phyloP scores from a whole-genome alignment of 2,329 filamentous ascomycete genomes.

The Epichloe festucae region DNA sequence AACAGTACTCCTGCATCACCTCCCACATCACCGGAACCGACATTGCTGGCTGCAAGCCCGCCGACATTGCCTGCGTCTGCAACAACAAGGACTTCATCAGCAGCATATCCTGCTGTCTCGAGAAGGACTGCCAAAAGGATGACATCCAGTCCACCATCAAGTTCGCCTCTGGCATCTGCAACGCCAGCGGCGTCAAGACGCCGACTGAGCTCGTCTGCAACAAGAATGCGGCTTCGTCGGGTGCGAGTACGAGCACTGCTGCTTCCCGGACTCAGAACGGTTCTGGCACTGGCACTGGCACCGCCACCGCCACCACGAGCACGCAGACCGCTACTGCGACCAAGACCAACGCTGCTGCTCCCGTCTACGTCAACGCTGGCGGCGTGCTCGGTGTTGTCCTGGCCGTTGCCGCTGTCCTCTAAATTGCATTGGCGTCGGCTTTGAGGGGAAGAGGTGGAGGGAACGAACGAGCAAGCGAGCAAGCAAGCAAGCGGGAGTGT shows the following conservation, averaged over 20 bases:
- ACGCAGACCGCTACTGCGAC: slow-evolving; percentile 1
- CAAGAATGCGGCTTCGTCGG: slow-evolving; percentile 4
- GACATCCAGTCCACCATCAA: slow-evolving; percentile 22
- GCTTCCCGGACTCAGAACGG: neutral
- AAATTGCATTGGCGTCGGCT: neutral
- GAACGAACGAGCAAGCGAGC: neutral
- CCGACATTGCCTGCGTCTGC: slow-evolving; percentile 30
- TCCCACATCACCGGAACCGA: slow-evolving; percentile 17
- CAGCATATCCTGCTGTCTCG: slow-evolving; percentile 29
- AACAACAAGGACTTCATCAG: slow-evolving; percentile 25
- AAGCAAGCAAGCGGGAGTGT: neutral
- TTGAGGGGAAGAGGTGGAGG: neutral
- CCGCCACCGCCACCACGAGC: neutral
- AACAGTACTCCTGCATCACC: slow-evolving; percentile 21
- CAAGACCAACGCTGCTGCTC: slow-evolving; percentile 2
- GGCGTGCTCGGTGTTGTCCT: slow-evolving; percentile 1
- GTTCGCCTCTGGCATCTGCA: slow-evolving; percentile 27
- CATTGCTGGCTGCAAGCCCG: slow-evolving; percentile 24
- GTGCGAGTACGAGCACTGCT: slow-evolving; percentile 4
- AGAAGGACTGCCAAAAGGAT: slow-evolving; percentile 18
- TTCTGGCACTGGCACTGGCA: neutral
- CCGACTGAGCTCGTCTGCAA: slow-evolving; percentile 26
- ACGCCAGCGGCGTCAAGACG: slow-evolving; percentile 19
- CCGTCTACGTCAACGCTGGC: slow-evolving; percentile 1
- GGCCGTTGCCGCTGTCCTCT: slow-evolving; percentile 3